Evolutionary conservation across 23 red algal species (phyloP), one percentile per base, ranked within the genome.

Genomic region (Agarophyton chilense): DNA sequence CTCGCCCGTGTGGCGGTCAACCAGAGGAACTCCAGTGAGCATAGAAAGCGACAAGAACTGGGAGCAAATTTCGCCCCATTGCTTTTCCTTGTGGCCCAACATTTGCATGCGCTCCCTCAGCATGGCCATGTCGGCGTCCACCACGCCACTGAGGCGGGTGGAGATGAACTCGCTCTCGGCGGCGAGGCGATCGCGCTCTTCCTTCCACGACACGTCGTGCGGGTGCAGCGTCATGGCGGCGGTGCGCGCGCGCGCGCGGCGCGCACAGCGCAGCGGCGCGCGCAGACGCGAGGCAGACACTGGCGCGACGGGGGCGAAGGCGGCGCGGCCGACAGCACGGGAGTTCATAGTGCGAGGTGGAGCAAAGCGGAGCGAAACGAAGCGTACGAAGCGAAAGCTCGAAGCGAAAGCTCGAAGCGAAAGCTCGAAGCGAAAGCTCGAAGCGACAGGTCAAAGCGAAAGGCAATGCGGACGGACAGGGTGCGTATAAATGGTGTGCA

Each of bases 1-100:
- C 12, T 89, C 73, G 8, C 85, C 85, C 12, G 47, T 89, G n/a
- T 89, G 43, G 21, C 42, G 45, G 29, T 89, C 73, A 0, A 89
- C 52, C 16, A 89, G 60, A 24, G 85, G 52, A 77, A 89, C 28
- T 11, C 85, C 85, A 11, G 85, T 89, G 40, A 89, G 73, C 18
- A 89, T 70, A 71, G 85, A 89, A 14, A 89, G 44, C 14, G 85
- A 89, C 44, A 71, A 8, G 58, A 89, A 89, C 51, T 89, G 85
- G 13, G 65, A 29, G 16, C 63, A 47, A 60, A 89, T 64, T 6
- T 89, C 70, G 40, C 65, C 49, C 85, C 85, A 89, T 62, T 89
- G 85, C 13, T 66, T 89, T 41, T 89, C 85, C 85, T 89, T 89
- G 11, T 65, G 44, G 6, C 85, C 85, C 49, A 89, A 64, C 51